These are phyloP conservation scores for Plicaturopsis crispa DNA, from an alignment of 768 basidiomycete species.

Conservation along the genomic window DNA sequence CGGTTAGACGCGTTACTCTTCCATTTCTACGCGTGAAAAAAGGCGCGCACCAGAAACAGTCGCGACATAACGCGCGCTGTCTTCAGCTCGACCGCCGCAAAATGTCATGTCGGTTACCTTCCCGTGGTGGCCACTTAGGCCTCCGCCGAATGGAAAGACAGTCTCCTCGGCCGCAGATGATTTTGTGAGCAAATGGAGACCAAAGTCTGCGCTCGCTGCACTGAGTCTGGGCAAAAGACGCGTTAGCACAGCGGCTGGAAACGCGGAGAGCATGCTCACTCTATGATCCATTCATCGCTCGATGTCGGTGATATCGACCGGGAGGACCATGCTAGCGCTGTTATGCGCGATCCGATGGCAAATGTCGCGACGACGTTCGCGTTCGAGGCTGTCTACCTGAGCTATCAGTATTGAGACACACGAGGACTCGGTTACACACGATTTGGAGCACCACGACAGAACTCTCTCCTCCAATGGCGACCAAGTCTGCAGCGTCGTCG, in stretches of 20 bases:
- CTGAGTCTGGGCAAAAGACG: conserved; percentile 41
- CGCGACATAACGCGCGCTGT: conserved; percentile 67
- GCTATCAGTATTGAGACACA: conserved; percentile 5
- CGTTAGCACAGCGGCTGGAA: conserved; percentile 1
- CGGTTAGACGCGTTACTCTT: too few relatives aligned
- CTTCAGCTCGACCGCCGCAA: conserved; percentile 66
- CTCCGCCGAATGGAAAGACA: conserved; percentile 69
- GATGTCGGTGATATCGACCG: conserved; percentile 57
- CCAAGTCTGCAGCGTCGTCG: conserved; percentile 58
- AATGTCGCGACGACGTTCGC: conserved; percentile 58
- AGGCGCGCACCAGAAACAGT: conserved; percentile 59
- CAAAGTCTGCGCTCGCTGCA: conserved; percentile 61
- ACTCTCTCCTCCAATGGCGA: conserved; percentile 70
- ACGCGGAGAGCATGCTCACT: conserved; percentile 37
- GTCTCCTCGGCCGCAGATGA: conserved; percentile 37
- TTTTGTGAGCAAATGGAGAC: conserved; percentile 64
- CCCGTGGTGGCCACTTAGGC: conserved; percentile 75
- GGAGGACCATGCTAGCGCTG: conserved; percentile 76
- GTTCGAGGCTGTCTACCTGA: conserved; percentile 30
- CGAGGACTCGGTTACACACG: conserved; percentile 29
- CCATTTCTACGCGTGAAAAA: not conserved
- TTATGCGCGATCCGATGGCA: conserved; percentile 62
- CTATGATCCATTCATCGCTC: conserved; percentile 61
- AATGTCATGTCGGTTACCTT: conserved; percentile 74
- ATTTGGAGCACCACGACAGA: conserved; percentile 63